Conservation (phyloP, 495 filamentous ascomycete species). For the Darksidea phi region DNA sequence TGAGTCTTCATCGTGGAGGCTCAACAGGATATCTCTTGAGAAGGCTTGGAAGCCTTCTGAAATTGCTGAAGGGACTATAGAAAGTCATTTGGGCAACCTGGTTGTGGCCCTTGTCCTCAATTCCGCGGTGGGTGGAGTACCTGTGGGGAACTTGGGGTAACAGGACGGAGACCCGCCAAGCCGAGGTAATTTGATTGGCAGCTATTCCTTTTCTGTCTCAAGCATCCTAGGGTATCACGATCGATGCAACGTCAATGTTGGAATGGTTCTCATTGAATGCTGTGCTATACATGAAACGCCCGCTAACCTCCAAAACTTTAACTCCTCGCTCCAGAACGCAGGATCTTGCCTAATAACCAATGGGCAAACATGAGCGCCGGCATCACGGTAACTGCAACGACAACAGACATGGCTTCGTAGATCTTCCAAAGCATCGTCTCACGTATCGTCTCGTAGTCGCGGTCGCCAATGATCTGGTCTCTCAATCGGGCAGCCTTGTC, state of each 20-base stretch:
- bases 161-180: not conserved
- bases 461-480: conserved; percentile 1
- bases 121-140: not conserved
- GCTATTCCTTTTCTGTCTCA: too few species aligned
- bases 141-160: not conserved
- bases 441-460: conserved; percentile 9
- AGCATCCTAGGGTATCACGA: too few species aligned
- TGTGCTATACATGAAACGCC: too few species aligned
- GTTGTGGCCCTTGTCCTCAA: not conserved
- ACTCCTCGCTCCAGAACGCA: not conserved
- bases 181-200: not conserved
- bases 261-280: too few species aligned
- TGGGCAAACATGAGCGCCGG: conserved; percentile 23
- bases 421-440: conserved; percentile 20
- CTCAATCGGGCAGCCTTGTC: conserved; percentile 19
- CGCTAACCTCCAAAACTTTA: too few species aligned
- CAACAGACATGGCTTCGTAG: conserved; percentile 10
- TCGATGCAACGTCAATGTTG: too few species aligned
- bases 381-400: conserved; percentile 14
- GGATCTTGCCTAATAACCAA: conserved; percentile 21
- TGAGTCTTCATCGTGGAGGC: conserved; percentile 5
- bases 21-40: not conserved
- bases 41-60: not conserved
- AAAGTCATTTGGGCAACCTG: not conserved
- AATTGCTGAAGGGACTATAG: not conserved